These are phyloP conservation scores for Astrothelium macrocarpum DNA, from an alignment of 495 filamentous ascomycete species.

Conservation along the genomic window DNA sequence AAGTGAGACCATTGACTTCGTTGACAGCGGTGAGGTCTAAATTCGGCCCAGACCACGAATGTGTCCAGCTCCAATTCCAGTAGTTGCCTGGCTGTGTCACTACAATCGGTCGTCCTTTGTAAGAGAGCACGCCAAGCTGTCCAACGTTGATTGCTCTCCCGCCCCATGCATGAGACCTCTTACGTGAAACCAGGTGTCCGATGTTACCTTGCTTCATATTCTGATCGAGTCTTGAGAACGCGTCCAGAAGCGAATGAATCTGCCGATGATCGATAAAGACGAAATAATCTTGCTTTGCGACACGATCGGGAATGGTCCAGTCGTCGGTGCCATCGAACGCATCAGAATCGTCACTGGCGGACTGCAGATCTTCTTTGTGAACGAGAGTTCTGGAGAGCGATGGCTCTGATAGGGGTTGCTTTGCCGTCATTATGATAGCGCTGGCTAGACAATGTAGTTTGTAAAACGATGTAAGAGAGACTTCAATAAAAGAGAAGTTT, in stretches of 20 bases:
- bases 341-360: background rate
- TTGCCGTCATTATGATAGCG: background rate
- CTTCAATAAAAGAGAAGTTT: too few species aligned
- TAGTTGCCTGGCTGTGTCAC: conserved; percentile 1
- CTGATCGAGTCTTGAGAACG: background rate
- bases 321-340: conserved; percentile 2
- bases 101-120: background rate
- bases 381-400: background rate
- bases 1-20: background rate
- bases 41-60: background rate
- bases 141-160: background rate
- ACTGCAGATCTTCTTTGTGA: background rate
- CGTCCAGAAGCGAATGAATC: background rate
- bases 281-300: conserved; percentile 3
- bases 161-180: background rate
- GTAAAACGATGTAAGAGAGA: too few species aligned
- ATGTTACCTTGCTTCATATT: background rate
- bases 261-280: conserved; percentile 2
- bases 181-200: background rate
- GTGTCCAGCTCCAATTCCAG: conserved; percentile 6
- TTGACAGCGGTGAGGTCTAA: background rate
- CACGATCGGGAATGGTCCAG: conserved; percentile 4
- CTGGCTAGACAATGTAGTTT: too few species aligned
- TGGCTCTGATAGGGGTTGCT: background rate
- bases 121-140: background rate